Base-by-base conservation (phyloP, 208 protist genomes). In the Crithidia mellificae region DNA sequence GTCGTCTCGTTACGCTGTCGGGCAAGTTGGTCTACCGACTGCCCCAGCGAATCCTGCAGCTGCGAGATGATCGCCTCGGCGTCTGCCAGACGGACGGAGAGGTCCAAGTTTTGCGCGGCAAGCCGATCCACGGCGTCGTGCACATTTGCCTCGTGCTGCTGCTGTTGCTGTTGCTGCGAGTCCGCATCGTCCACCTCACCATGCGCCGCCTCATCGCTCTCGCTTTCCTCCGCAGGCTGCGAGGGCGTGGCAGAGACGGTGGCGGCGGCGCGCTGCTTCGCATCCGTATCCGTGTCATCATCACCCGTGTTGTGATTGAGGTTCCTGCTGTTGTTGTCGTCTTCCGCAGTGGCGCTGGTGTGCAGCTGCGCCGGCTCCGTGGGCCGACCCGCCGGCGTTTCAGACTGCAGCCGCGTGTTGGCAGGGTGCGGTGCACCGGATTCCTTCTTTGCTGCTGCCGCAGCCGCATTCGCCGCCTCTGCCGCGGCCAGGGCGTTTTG, bases 81-180 rank as follows among this genome's bases (percentile, higher is more conserved):
- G 30, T 81, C 71, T 22, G 66, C 68, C 8, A 85, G 65, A 17
- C 72, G 78, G 29, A 72, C 72, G 36, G 63, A 74, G 30, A 83
- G 63, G 9, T 69, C 77, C 24, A 75, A 47, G 63, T 78, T 83
- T 20, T 72, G 62, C 15, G 77, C 77, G 4, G 51, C 62, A 15
- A 78, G 73, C 5, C 51, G 49, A 36, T 75, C 62, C 1, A 75
- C n/a, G 2, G 62, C 22, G 32, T 67, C 58, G 27, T 19, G 58
- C n/a, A 27, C 5, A 8, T 64, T 64, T 6, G 20, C 12, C 7
- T 24, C 44, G 4, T 36, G 62, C 15, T 29, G 25, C 14, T n/a
- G 15, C 27, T n/a, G 38, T 2, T 53, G 32, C 32, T n/a, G n/a
- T n/a, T n/a, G n/a, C n/a, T n/a, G n/a, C n/a, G n/a, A n/a, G n/a